Conservation (phyloP, 768 basidiomycete genomes). For the Cyclocybe cylindracea region DNA sequence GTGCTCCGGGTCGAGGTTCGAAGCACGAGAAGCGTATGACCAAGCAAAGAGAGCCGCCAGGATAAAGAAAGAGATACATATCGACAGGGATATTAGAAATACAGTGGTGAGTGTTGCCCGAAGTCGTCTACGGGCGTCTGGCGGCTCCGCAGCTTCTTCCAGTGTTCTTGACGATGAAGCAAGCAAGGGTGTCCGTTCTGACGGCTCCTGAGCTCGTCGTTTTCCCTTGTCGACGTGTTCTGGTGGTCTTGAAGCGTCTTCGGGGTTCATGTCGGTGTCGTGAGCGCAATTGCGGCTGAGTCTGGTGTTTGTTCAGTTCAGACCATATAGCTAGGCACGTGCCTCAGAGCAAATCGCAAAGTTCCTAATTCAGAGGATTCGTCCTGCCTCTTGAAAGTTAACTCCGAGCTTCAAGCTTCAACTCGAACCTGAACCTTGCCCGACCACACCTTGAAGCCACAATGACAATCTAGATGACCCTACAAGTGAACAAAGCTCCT, state of each 20-base stretch:
- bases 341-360: no score
- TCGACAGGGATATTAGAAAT: slow-evolving; percentile 56
- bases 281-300: not conserved
- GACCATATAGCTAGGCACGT: no score
- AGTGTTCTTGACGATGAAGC: slow-evolving; percentile 35
- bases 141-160: slow-evolving; percentile 22
- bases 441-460: no score
- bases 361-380: no score
- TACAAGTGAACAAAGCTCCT: no score
- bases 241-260: not conserved
- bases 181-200: slow-evolving; percentile 59
- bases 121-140: slow-evolving; percentile 30
- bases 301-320: not conserved
- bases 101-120: slow-evolving; percentile 43
- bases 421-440: no score
- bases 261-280: slow-evolving; percentile 7
- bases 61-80: slow-evolving; percentile 48
- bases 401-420: no score
- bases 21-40: slow-evolving; percentile 63
- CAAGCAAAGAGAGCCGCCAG: slow-evolving; percentile 56
- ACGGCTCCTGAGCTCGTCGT: slow-evolving; percentile 43
- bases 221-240: slow-evolving; percentile 53
- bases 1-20: slow-evolving; percentile 55
- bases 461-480: no score
- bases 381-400: no score